These are phyloP conservation scores for Patellifolia procumbens DNA, from an alignment of 179 eudicot genomes.

Conservation along the genomic window DNA sequence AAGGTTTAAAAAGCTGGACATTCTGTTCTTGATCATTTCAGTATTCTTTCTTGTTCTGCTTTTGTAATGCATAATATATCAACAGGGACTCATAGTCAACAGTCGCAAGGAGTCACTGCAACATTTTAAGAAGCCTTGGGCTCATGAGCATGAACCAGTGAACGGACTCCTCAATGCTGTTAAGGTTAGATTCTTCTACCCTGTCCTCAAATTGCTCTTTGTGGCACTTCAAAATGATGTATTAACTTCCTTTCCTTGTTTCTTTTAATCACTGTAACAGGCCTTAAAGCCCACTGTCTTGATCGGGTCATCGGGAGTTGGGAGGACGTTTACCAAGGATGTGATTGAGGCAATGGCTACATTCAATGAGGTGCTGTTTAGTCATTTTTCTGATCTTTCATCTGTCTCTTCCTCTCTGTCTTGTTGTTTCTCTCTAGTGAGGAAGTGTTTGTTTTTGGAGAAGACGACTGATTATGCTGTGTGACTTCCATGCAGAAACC, in stretches of 20 bases:
- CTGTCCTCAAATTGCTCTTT: neutral
- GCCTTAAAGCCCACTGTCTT: slow-evolving; percentile 77
- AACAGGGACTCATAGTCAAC: slow-evolving; percentile 79
- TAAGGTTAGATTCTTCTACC: slow-evolving; percentile 47
- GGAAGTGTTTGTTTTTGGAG: slow-evolving; percentile 1
- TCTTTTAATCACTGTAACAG: slow-evolving; percentile 29
- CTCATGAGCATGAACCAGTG: slow-evolving; percentile 78
- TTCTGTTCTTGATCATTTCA: neutral
- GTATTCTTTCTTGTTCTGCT: neutral
- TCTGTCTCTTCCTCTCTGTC: neutral
- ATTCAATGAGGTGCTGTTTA: slow-evolving; percentile 57
- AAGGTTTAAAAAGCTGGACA: slow-evolving; percentile 44
- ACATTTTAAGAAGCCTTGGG: slow-evolving; percentile 92
- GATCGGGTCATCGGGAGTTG: slow-evolving; percentile 86
- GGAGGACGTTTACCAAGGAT: slow-evolving; percentile 73
- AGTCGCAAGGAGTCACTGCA: slow-evolving; percentile 81
- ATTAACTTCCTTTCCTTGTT: neutral
- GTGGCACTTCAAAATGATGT: neutral
- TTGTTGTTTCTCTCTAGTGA: neutral
- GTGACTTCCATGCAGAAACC: slow-evolving; percentile 39
- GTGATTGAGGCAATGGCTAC: slow-evolving; percentile 81
- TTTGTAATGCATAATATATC: slow-evolving; percentile 12
- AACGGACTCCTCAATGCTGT: slow-evolving; percentile 69
- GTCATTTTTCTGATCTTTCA: neutral
- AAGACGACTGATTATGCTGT: neutral